phyloP scores from a whole-genome alignment of 2,329 filamentous ascomycete genomes.

The Penicillium brevicompactum region DNA sequence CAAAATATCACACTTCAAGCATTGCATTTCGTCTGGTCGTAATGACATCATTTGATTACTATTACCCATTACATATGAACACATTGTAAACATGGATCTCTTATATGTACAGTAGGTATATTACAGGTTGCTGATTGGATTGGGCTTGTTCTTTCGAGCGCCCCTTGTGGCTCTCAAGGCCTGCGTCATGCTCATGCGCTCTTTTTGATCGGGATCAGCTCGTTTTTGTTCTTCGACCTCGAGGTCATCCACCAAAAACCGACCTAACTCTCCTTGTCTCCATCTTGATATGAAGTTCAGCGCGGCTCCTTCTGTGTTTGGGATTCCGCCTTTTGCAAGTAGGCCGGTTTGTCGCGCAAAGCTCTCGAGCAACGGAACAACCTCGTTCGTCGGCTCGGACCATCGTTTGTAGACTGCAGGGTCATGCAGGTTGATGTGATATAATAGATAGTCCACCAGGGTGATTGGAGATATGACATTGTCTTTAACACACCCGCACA shows the following conservation, averaged over 20 bases:
- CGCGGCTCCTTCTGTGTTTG: slow-evolving; percentile 72
- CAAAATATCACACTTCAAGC: slow-evolving; percentile 23
- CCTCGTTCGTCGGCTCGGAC: slow-evolving; percentile 77
- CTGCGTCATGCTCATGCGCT: slow-evolving; percentile 47
- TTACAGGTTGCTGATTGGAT: slow-evolving; percentile 23
- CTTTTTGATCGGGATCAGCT: slow-evolving; percentile 30
- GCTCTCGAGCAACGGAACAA: slow-evolving; percentile 69
- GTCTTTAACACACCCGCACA: slow-evolving; percentile 89
- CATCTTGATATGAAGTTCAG: slow-evolving; percentile 80
- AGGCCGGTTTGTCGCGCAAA: slow-evolving; percentile 76
- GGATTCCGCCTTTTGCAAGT: slow-evolving; percentile 70
- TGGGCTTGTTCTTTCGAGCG: slow-evolving; percentile 30
- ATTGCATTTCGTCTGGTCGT: slow-evolving; percentile 15
- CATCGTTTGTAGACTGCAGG: slow-evolving; percentile 65
- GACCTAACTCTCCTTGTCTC: slow-evolving; percentile 74
- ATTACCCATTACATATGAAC: background rate
- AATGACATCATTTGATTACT: slow-evolving; percentile 14
- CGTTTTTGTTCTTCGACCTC: slow-evolving; percentile 60
- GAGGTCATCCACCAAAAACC: slow-evolving; percentile 78
- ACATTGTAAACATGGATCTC: background rate
- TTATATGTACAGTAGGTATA: slow-evolving; percentile 1
- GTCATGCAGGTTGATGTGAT: slow-evolving; percentile 71
- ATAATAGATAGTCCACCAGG: slow-evolving; percentile 88
- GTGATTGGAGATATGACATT: slow-evolving; percentile 76
- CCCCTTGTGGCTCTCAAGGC: slow-evolving; percentile 43